Evolutionary conservation across 371 early-diverging fungal genomes (phyloP), one percentile per base, ranked within the genome.

Genomic region (Actinomucor elegans): DNA sequence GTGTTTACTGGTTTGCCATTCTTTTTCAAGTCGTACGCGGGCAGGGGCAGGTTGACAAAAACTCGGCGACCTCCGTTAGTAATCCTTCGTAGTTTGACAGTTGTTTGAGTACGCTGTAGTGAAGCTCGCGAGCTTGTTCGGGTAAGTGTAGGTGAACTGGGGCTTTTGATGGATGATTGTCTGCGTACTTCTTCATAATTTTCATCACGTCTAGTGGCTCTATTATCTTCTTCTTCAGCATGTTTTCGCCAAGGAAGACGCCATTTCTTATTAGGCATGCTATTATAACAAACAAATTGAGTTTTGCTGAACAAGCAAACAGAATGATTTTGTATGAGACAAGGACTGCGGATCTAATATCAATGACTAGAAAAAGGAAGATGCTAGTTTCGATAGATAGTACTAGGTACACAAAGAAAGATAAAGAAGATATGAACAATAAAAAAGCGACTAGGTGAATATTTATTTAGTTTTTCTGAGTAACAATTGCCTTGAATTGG

Each of bases 11-110:
- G 85, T 0, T 59, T 46, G 23, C 81, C 84, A 27, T 84, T 71
- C 17, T 59, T 50, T 29, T 80, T 73, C 32, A 81, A 64, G 28
- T 78, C 79, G 33, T 67, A 70, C 5, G 69, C 55, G 18, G 89
- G 88, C 4, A 88, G 64, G 3, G 83, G 79, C 7, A 81, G 56
- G 68, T 89, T 89, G 52, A 88, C 64, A 70, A 83, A 88, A 5
- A 90, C 80, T 18, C 84, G 76, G 12, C 91, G 86, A 8, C 63
- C 71, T 17, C 65, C 70, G 21, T 33, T 50, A 0, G 41, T 48
- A 8, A 74, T 66, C 14, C 51, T 63, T 34, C 75, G 57, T 35
- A 77, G 48, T 38, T 66, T 66, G 40, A 73, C 69, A 17, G 38
- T 58, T 36, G 69, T 57, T 27, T 54, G 36, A 5, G 40, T 54